Conservation (phyloP, 345 rosid genomes). For the Excoecaria agallocha region DNA sequence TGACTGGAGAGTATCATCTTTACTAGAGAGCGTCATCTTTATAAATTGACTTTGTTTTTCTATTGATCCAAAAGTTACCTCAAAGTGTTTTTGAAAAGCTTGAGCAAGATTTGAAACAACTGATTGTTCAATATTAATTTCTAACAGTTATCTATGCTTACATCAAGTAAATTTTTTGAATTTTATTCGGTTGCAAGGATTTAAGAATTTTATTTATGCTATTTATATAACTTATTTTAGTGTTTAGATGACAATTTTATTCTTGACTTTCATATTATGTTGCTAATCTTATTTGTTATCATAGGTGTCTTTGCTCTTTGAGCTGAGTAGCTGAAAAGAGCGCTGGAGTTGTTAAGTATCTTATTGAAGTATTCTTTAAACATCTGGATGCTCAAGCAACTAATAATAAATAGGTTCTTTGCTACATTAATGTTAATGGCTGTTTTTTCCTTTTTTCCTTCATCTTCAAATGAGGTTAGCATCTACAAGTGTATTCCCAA, state of each 20-base stretch:
- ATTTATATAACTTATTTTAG: background rate
- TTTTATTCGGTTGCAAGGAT: background rate
- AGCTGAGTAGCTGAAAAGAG: conserved; percentile 72
- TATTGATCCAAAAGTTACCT: conserved; percentile 81
- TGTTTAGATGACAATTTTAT: background rate
- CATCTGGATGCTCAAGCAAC: conserved; percentile 66
- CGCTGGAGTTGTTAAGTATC: conserved; percentile 70
- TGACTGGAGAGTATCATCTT: too few relatives aligned
- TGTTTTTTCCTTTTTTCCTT: background rate
- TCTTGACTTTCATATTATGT: conserved; percentile 7
- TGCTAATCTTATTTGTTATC: conserved; percentile 15
- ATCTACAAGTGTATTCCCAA: background rate
- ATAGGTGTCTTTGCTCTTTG: conserved; percentile 90
- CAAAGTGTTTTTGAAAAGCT: conserved; percentile 74
- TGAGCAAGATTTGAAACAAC: conserved; percentile 91
- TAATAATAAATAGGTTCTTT: conserved; percentile 81
- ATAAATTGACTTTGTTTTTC: conserved; percentile 82
- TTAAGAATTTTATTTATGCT: background rate
- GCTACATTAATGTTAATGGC: conserved; percentile 11
- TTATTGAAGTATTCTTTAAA: conserved; percentile 81
- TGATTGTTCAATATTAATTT: conserved; percentile 93
- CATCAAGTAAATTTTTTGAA: conserved; percentile 63
- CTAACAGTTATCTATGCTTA: conserved; percentile 97
- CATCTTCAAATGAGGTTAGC: background rate
- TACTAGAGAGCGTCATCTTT: conserved; percentile 91